Evolutionary conservation across 2,329 filamentous ascomycete genomes (phyloP).

Genomic region (Ascocoryne sarcoides): DNA sequence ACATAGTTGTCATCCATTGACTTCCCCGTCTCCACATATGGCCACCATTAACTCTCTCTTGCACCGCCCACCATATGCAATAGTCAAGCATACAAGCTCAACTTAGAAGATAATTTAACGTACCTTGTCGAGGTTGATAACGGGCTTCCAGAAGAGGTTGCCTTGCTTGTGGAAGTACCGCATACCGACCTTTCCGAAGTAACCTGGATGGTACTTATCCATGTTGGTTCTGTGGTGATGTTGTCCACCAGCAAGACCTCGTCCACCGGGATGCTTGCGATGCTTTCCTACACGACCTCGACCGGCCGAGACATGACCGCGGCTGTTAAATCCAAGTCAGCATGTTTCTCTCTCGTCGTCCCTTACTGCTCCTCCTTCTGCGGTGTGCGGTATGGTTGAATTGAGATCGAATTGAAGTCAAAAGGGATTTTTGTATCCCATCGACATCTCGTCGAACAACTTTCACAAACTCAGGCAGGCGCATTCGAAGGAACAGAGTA

Average conservation of each 20-base stretch:
- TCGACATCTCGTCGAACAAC: neutral
- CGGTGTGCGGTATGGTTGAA: no score
- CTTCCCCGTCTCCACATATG: no score
- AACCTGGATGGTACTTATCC: conserved; percentile 93
- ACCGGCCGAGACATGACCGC: conserved; percentile 97
- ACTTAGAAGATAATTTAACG: no score
- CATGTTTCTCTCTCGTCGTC: neutral
- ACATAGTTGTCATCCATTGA: no score
- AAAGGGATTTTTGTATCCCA: neutral
- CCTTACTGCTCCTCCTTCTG: neutral
- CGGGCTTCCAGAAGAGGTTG: conserved; percentile 97
- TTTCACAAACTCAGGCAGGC: no score
- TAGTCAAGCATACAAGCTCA: no score
- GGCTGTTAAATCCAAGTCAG: conserved; percentile 41
- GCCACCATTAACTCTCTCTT: no score
- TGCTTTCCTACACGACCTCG: conserved; percentile 98
- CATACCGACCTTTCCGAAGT: conserved; percentile 98
- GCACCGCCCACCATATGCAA: no score
- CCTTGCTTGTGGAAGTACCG: conserved; percentile 93
- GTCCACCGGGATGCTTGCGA: conserved; percentile 79
- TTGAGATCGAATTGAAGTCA: neutral
- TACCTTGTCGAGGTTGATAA: conserved; percentile 98
- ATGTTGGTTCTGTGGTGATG: conserved; percentile 96
- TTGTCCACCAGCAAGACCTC: conserved; percentile 95
- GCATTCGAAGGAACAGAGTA: no score